Evolutionary conservation across 2,329 filamentous ascomycete species (phyloP), one percentile per base, ranked within the genome.

Genomic region (Alternaria postmessia): DNA sequence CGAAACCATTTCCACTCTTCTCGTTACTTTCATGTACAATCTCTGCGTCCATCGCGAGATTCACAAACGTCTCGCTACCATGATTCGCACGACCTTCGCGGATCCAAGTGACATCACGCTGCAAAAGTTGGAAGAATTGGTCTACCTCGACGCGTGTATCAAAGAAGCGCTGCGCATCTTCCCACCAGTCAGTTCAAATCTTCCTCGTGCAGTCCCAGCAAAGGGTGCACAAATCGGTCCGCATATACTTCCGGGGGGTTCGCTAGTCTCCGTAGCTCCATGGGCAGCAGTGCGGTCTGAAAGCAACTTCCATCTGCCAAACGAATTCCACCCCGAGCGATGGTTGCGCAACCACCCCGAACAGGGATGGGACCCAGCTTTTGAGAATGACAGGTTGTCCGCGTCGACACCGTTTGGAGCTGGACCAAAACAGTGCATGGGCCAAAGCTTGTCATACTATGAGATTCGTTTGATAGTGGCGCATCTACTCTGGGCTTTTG

Each of bases 291-390:
- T 34, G 7, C 51, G 51, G 8, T 53, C 51, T 11, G 12, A 32
- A 9, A 28, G 12, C 8, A 53, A 53, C 28, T 53, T 53, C 39
- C 18, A 32, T 32, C n/a, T 34, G 28, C 39, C 51, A 9, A 34
- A 53, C 16, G 26, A 53, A 9, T 53, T 26, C 12, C 39, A 34
- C 28, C 51, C 51, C 6, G 39, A 53, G 39, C 39, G 51, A 32
- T 53, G 51, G 51, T 8, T 53, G 12, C 18, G 51, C 51, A 47
- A 47, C 3, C n/a, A 32, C n/a, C 43, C 43, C 26, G 43, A 47
- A 6, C n/a, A 47, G 26, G n/a, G 43, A 16, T 47, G 43, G 43
- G 51, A 53, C 4, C 18, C 26, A 28, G 28, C 26, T 5, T 53
- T 34, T 22, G 39, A 32, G 5, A 9, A 53, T 7, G 51, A 53